phyloP scores from a whole-genome alignment of 768 basidiomycete species.

The Termitomyces sp. region DNA sequence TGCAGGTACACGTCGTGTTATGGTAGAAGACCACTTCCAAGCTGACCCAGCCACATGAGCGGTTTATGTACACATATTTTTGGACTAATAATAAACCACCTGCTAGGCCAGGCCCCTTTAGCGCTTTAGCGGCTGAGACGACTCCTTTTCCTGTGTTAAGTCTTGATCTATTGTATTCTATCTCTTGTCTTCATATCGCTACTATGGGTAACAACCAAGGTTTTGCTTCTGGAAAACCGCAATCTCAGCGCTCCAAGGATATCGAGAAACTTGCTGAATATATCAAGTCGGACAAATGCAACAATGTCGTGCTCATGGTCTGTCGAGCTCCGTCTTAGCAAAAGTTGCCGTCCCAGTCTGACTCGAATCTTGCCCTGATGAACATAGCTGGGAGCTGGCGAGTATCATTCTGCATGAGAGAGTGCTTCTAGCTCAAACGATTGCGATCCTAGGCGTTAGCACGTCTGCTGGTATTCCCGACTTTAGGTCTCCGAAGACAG shows the following conservation, averaged over 20 bases:
- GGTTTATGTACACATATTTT: no score
- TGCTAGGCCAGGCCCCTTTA: no score
- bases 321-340: conserved; percentile 20
- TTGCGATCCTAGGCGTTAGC: conserved; percentile 52
- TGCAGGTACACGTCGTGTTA: not conserved
- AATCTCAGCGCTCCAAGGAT: conserved; percentile 25
- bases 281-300: conserved; percentile 67
- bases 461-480: conserved; percentile 87
- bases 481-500: conserved; percentile 84
- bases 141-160: no score
- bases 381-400: conserved; percentile 67
- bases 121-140: no score
- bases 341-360: conserved; percentile 1
- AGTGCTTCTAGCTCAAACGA: no score
- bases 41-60: no score
- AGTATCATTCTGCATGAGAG: conserved; percentile 15
- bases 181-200: not conserved
- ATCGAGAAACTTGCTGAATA: conserved; percentile 56
- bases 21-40: not conserved
- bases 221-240: not conserved
- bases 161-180: not conserved
- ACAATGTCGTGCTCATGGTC: conserved; percentile 75
- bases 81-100: no score
- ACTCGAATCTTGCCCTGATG: not conserved
- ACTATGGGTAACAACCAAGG: conserved; percentile 8